Base-by-base conservation (phyloP, 805 yeast species). In the Lachancea thermotolerans region DNA sequence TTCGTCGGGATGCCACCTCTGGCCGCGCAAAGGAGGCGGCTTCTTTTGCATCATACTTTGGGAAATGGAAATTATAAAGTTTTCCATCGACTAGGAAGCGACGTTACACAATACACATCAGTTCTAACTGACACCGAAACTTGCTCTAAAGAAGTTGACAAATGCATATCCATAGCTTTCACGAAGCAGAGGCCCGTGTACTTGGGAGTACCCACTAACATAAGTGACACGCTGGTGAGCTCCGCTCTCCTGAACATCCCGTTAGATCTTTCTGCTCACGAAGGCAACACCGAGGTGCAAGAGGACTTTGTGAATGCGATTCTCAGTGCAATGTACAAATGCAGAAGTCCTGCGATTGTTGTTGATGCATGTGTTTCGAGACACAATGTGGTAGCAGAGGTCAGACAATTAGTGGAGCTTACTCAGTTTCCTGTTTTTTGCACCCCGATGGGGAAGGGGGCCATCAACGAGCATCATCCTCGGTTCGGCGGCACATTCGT, bases 1-100 rank as follows among this genome's bases (percentile, higher is more conserved):
- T 78, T 90, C 47, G 95, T 90, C 8, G 96, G 96, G 18, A 80
- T 86, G 48, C 79, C 88, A 6, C 69, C 77, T n/a, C 62, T 67
- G 1, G 51, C 59, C 37, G 62, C 64, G 1, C 64, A 57, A 48
- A 49, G 50, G 33, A 59, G 51, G 62, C 69, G 46, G 60, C 73
- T 40, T 60, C 67, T 45, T 54, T 64, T 42, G 65, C 70, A 44
- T 51, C 66, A 53, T 31, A 49, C 49, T 1, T 15, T 44, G 47
- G 61, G 57, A 10, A 57, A 50, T 39, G 55, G 56, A 39, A 65
- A 60, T 64, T 65, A 51, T 82, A 79, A 57, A 79, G 81, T 60
- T 60, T 81, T 56, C 68, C 79, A 46, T 77, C 77, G 49, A 62
- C 66, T 48, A 62, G 68, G 48, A 57, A 75, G 50, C 58, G 76